These are phyloP conservation scores for Begonia masoniana DNA, from an alignment of 306 rosid genomes.

Conservation along the genomic window DNA sequence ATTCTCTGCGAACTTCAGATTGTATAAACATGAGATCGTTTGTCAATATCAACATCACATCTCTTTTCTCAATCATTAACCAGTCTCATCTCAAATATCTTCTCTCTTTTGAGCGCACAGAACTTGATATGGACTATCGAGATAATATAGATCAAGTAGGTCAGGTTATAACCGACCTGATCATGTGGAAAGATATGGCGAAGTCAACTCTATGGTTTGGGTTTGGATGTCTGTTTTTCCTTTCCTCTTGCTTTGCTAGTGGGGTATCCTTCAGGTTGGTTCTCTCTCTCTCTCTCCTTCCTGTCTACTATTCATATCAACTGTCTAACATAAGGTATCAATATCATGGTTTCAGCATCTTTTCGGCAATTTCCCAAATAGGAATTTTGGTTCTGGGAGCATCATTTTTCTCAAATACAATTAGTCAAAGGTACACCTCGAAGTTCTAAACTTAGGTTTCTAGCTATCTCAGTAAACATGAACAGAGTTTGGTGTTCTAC, in stretches of 20 bases:
- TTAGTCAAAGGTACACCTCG: slow-evolving; percentile 43
- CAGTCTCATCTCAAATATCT: slow-evolving; percentile 5
- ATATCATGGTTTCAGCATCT: slow-evolving; percentile 34
- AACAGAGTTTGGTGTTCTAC: too few relatives aligned
- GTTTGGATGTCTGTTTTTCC: slow-evolving; percentile 40
- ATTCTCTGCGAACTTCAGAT: too few relatives aligned
- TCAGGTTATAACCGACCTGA: slow-evolving; percentile 41
- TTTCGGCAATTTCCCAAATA: slow-evolving; percentile 54
- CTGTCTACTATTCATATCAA: background rate
- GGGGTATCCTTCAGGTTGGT: slow-evolving; percentile 53
- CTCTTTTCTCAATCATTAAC: too few relatives aligned
- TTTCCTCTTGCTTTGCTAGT: slow-evolving; percentile 56
- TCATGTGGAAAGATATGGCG: slow-evolving; percentile 80
- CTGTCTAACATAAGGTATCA: slow-evolving; percentile 1
- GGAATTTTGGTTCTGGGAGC: slow-evolving; percentile 48
- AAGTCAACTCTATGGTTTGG: slow-evolving; percentile 87
- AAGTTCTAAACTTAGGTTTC: slow-evolving; percentile 1
- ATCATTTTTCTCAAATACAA: slow-evolving; percentile 60
- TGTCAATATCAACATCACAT: too few relatives aligned
- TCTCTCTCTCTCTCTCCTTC: slow-evolving; percentile 1
- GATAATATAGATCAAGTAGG: slow-evolving; percentile 42
- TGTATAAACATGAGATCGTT: too few relatives aligned
- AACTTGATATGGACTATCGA: slow-evolving; percentile 31
- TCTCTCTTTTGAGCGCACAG: slow-evolving; percentile 17
- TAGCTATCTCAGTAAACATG: background rate